Base-by-base conservation (phyloP, 2,329 filamentous ascomycete genomes). In the Scortechinia acanthostroma region DNA sequence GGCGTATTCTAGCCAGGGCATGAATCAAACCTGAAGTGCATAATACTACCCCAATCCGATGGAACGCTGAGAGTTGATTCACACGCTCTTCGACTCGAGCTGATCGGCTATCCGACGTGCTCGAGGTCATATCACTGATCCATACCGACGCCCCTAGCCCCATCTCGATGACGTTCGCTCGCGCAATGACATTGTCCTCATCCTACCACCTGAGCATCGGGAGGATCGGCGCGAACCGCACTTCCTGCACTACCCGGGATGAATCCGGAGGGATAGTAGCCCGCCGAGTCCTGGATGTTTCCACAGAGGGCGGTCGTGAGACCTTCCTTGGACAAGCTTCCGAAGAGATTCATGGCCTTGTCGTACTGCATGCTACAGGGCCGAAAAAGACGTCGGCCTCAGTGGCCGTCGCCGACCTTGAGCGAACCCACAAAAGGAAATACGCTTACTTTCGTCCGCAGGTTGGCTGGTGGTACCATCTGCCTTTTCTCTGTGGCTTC, bases 221-320 rank as follows among this genome's bases (percentile, higher is more conserved):
- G 3, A 74, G 55, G 48, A 74, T 70, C 15, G 70, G 68, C 47
- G 61, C 71, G 45, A 74, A 73, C 0, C 68, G 72, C 54, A 80
- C 76, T 50, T 76, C 76, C 2, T 63, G 59, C 1, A 81, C 76
- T 22, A 84, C 71, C 0, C 68, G 63, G 0, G 76, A 74, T 44
- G 71, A 60, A 23, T 80, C 74, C 0, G 75, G 71, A 1, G 78
- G 78, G 52, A 78, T 77, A 46, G n/a, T n/a, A n/a, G n/a, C n/a
- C n/a, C 14, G 46, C 45, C 3, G 60, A 59, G 2, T 58, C 45
- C 13, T 48, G 49, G 2, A 63, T 54, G n/a, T 57, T 55, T 43
- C 72, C 70, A 10, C 67, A 71, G 16, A 68, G 49, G 0, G 64
- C 69, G 5, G 70, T 59, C 22, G 67, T 69, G 54, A 70, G 69